Conservation (phyloP, 345 rosid genomes). For the Populus ilicifolia region DNA sequence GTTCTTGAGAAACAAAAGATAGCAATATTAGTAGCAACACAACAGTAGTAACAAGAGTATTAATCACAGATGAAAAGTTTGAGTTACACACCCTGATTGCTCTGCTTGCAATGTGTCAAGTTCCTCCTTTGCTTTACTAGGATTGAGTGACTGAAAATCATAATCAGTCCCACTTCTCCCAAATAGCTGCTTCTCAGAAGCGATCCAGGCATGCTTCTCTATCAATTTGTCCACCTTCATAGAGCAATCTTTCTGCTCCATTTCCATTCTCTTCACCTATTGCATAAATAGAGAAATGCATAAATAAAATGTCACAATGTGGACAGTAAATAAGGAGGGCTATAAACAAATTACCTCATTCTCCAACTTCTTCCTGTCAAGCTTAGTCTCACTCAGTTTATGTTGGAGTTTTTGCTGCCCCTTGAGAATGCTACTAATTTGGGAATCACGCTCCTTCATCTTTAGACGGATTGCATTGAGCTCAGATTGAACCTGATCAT, state of each 20-base stretch:
- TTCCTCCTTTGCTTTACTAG: slow-evolving; percentile 68
- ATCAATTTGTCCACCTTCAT: slow-evolving; percentile 73
- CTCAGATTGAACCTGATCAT: slow-evolving; percentile 61
- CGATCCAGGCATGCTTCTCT: slow-evolving; percentile 95
- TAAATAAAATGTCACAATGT: slow-evolving; percentile 1
- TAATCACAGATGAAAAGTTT: slow-evolving; percentile 4
- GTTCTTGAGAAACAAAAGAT: background rate
- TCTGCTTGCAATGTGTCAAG: slow-evolving; percentile 80
- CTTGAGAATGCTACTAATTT: slow-evolving; percentile 61
- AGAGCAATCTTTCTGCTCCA: slow-evolving; percentile 84
- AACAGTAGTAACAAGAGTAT: background rate
- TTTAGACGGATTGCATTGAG: slow-evolving; percentile 59
- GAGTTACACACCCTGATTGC: slow-evolving; percentile 65
- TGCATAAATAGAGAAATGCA: background rate
- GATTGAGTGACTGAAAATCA: slow-evolving; percentile 75
- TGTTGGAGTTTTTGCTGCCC: slow-evolving; percentile 73
- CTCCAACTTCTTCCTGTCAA: slow-evolving; percentile 89
- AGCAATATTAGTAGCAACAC: background rate
- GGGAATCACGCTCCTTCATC: slow-evolving; percentile 92
- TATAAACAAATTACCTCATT: slow-evolving; percentile 64
- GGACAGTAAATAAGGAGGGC: background rate
- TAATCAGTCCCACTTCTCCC: slow-evolving; percentile 95
- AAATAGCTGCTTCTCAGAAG: slow-evolving; percentile 85
- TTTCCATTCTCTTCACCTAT: slow-evolving; percentile 81
- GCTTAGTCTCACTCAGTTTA: slow-evolving; percentile 62